phyloP scores from a whole-genome alignment of 257 asterid genomes.

The Scutellaria galericulata region DNA sequence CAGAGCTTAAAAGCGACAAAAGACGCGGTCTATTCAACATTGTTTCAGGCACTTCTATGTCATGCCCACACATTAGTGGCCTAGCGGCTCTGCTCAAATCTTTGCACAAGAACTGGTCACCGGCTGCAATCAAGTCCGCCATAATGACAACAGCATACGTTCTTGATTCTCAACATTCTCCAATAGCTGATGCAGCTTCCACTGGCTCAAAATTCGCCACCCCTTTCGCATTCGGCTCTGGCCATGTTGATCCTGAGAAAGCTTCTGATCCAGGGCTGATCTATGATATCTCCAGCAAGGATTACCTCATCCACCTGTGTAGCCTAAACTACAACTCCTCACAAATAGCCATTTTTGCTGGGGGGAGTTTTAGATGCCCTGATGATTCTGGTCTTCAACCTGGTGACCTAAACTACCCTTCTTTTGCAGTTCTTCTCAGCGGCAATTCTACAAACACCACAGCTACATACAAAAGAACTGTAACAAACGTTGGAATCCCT shows the following conservation, averaged over 20 bases:
- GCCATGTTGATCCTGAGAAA: conserved; percentile 66
- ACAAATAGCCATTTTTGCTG: conserved; percentile 49
- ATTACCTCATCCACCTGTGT: conserved; percentile 60
- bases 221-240: conserved; percentile 67
- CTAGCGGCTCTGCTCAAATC: conserved; percentile 72
- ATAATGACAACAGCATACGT: conserved; percentile 70
- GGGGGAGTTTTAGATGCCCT: conserved; percentile 55
- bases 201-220: conserved; percentile 46
- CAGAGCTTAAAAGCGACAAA: conserved; percentile 52
- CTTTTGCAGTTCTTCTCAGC: conserved; percentile 56
- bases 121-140: conserved; percentile 79
- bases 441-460: conserved; percentile 29
- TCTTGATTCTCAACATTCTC: conserved; percentile 41
- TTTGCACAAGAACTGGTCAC: conserved; percentile 62
- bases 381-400: conserved; percentile 35
- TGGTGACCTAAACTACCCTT: conserved; percentile 80
- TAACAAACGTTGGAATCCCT: conserved; percentile 67
- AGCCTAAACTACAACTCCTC: conserved; percentile 62
- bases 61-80: conserved; percentile 80
- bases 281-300: conserved; percentile 56
- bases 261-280: conserved; percentile 76
- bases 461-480: conserved; percentile 50
- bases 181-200: conserved; percentile 53
- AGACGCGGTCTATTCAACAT: conserved; percentile 62
- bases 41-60: conserved; percentile 83